These are phyloP conservation scores for Vigna radiata DNA, from an alignment of 306 rosid genomes.

Conservation along the genomic window DNA sequence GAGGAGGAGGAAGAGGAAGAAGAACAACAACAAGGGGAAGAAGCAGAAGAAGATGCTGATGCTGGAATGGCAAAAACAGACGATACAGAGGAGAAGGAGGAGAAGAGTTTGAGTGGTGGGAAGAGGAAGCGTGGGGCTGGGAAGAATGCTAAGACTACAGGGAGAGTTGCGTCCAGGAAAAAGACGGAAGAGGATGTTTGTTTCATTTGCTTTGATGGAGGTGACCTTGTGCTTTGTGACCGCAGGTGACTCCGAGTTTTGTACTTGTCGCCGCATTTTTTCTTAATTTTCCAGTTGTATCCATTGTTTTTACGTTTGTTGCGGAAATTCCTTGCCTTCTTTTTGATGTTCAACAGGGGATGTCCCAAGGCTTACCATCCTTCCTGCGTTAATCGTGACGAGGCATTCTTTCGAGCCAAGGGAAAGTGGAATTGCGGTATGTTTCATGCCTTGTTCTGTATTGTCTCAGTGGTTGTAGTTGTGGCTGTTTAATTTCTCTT, in stretches of 20 bases:
- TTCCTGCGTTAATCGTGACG: constrained; percentile 87
- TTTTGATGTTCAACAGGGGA: constrained; percentile 66
- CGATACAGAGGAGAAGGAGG: constrained; percentile 48
- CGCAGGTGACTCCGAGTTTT: constrained; percentile 64
- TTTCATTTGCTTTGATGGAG: constrained; percentile 99
- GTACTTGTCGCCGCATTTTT: constrained; percentile 7
- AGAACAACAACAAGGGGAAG: constrained; percentile 6
- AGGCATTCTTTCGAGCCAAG: constrained; percentile 93
- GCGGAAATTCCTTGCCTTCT: neutral
- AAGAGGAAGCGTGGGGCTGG: constrained; percentile 81
- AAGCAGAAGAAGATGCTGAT: constrained; percentile 32
- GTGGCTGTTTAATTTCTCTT: neutral
- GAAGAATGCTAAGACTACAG: constrained; percentile 60
- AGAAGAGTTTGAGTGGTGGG: constrained; percentile 56
- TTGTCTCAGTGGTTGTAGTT: neutral
- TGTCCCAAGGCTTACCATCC: constrained; percentile 99
- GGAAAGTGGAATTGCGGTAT: constrained; percentile 99
- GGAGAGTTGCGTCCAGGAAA: constrained; percentile 64
- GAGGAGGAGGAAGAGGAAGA: neutral
- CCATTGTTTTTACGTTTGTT: constrained; percentile 1
- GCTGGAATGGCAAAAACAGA: constrained; percentile 49
- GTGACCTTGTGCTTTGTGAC: constrained; percentile 96
- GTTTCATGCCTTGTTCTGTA: constrained; percentile 36
- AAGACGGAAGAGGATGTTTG: constrained; percentile 96
- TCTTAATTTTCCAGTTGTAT: constrained; percentile 2